Evolutionary conservation across 148 eudicot species (phyloP).

Genomic region (Camellia lanceoleosa): DNA sequence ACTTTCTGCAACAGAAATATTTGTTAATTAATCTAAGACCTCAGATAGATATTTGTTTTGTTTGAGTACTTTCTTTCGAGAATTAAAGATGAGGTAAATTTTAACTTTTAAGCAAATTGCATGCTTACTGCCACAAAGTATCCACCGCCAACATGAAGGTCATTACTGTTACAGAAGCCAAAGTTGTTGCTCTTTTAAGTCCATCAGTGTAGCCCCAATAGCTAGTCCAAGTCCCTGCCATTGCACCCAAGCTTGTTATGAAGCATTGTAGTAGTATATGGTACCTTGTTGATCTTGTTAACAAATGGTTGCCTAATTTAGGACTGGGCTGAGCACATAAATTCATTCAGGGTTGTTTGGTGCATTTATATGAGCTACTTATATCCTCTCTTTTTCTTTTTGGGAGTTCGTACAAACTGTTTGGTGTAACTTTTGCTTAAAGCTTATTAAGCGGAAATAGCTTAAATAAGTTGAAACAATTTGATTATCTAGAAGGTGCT

Average conservation of each 20-base stretch:
- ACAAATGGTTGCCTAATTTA: not conserved
- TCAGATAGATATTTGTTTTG: not conserved
- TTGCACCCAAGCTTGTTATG: conserved; percentile 4
- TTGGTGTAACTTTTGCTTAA: no score
- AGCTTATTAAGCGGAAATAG: no score
- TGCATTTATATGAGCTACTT: no score
- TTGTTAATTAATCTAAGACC: not conserved
- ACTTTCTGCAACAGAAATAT: conserved; percentile 46
- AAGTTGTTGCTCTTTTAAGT: conserved; percentile 76
- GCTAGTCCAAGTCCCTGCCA: conserved; percentile 77
- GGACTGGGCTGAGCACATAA: no score
- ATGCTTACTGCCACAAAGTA: conserved; percentile 59
- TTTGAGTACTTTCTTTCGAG: not conserved
- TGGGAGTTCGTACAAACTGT: no score
- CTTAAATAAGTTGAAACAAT: no score
- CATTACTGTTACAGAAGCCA: conserved; percentile 84
- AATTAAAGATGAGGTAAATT: not conserved
- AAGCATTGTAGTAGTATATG: not conserved
- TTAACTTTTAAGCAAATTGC: not conserved
- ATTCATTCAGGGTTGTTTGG: no score
- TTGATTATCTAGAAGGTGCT: no score
- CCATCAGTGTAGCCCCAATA: conserved; percentile 76
- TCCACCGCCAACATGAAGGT: conserved; percentile 94
- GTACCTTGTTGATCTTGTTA: not conserved
- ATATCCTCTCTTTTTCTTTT: no score